phyloP scores from a whole-genome alignment of 352 stramenopile species.

The Phytophthora cryptogea region DNA sequence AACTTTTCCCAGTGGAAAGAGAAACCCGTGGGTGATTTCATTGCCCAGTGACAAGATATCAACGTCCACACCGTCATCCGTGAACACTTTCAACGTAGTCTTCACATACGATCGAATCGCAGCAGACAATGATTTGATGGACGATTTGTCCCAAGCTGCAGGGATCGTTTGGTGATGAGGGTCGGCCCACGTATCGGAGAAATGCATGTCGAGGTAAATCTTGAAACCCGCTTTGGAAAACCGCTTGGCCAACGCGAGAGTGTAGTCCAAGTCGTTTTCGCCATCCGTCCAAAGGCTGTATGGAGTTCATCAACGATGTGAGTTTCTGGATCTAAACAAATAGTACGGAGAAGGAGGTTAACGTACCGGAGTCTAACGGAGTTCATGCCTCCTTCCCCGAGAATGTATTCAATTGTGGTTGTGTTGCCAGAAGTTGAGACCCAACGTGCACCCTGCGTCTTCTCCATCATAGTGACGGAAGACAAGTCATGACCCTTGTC shows the following conservation, averaged over 20 bases:
- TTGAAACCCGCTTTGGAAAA: slow-evolving; percentile 36
- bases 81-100: slow-evolving; percentile 39
- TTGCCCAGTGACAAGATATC: slow-evolving; percentile 40
- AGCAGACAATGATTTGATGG: slow-evolving; percentile 16
- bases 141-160: slow-evolving; percentile 25
- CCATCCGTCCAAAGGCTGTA: slow-evolving; percentile 32
- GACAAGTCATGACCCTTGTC: slow-evolving; percentile 40
- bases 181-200: slow-evolving; percentile 40
- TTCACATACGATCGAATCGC: slow-evolving; percentile 3
- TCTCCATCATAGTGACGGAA: slow-evolving; percentile 34
- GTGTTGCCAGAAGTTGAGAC: slow-evolving; percentile 22
- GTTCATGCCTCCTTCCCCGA: slow-evolving; percentile 35
- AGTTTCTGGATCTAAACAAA: not conserved
- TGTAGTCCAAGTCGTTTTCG: slow-evolving; percentile 34
- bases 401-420: slow-evolving; percentile 31
- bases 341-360: too few relatives aligned
- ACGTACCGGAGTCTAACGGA: slow-evolving; percentile 33
- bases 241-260: slow-evolving; percentile 26
- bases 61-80: slow-evolving; percentile 29
- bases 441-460: slow-evolving; percentile 10
- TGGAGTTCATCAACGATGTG: not conserved
- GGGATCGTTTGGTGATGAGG: slow-evolving; percentile 22
- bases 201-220: slow-evolving; percentile 43
- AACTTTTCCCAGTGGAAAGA: slow-evolving; percentile 32
- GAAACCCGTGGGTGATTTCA: slow-evolving; percentile 39